These are phyloP conservation scores for Seiridium cupressi DNA, from an alignment of 2,329 filamentous ascomycete genomes.

Conservation along the genomic window DNA sequence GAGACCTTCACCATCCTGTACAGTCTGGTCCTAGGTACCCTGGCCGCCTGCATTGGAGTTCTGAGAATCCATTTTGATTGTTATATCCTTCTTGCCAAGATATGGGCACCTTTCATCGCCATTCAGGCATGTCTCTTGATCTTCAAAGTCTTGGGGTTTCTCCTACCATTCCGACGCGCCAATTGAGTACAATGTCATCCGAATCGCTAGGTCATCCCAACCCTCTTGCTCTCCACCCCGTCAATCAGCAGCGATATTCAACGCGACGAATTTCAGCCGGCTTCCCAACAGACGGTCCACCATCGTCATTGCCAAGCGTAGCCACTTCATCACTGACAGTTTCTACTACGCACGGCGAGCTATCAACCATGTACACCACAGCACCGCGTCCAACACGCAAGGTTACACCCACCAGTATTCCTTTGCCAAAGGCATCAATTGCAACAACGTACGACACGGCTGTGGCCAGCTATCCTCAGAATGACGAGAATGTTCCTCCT, in stretches of 20 bases:
- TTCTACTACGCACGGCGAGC: slow-evolving; percentile 17
- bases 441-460: slow-evolving; percentile 13
- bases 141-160: background rate
- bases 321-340: slow-evolving; percentile 19
- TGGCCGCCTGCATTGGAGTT: background rate
- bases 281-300: slow-evolving; percentile 16
- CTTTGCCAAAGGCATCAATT: slow-evolving; percentile 11
- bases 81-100: background rate
- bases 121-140: background rate
- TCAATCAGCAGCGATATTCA: slow-evolving; percentile 10
- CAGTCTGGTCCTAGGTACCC: background rate
- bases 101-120: slow-evolving; percentile 6
- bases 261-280: slow-evolving; percentile 22
- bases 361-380: background rate
- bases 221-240: slow-evolving; percentile 6
- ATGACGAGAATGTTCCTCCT: slow-evolving; percentile 24
- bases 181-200: no score
- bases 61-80: background rate
- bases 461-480: background rate
- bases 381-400: background rate
- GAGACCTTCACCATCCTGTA: background rate
- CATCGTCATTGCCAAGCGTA: slow-evolving; percentile 18
- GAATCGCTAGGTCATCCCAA: background rate
- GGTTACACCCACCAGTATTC: slow-evolving; percentile 7
- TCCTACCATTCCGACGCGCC: background rate